A percentile compares a stretch with the other conserved stretches of the same genome.
phyloP scores from a whole-genome alignment of 2,329 filamentous ascomycete species.

The Capronia americana region DNA sequence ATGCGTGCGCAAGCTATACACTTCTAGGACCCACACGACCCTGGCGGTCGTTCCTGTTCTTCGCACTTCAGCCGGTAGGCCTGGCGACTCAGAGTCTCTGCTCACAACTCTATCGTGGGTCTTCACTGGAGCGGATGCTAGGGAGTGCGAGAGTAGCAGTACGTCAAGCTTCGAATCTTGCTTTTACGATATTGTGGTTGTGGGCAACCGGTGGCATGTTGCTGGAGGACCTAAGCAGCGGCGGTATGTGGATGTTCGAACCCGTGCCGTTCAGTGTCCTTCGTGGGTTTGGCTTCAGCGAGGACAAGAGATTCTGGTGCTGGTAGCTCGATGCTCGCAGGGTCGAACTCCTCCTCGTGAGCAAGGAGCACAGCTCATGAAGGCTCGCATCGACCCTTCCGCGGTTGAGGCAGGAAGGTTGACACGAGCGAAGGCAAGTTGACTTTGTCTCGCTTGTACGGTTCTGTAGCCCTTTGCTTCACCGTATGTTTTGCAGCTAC shows the following conservation, averaged over 20 bases:
- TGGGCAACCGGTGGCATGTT: conserved; percentile 9
- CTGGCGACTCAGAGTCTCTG: conserved; percentile 1
- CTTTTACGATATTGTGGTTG: conserved; percentile 11
- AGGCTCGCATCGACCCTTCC: neutral
- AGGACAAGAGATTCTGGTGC: conserved; percentile 15
- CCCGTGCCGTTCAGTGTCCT: conserved; percentile 8
- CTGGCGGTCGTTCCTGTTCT: conserved; percentile 1
- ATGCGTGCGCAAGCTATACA: conserved; percentile 17
- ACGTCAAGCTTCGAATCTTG: conserved; percentile 6
- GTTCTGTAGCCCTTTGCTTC: neutral
- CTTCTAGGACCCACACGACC: conserved; percentile 6
- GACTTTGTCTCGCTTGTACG: neutral
- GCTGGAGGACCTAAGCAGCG: conserved; percentile 7
- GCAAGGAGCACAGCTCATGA: neutral
- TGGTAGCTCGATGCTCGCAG: neutral
- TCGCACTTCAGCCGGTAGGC: conserved; percentile 9
- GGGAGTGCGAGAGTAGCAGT: neutral
- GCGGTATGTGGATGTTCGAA: conserved; percentile 16
- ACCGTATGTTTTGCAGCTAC: neutral
- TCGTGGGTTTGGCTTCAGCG: conserved; percentile 8
- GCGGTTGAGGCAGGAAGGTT: neutral
- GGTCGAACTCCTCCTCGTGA: neutral
- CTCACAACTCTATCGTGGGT: neutral
- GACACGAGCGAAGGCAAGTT: neutral
- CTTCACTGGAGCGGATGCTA: neutral